These are phyloP conservation scores for Cryptococcus maquisensis DNA, from an alignment of 1,284 basidiomycete species.

Conservation along the genomic window DNA sequence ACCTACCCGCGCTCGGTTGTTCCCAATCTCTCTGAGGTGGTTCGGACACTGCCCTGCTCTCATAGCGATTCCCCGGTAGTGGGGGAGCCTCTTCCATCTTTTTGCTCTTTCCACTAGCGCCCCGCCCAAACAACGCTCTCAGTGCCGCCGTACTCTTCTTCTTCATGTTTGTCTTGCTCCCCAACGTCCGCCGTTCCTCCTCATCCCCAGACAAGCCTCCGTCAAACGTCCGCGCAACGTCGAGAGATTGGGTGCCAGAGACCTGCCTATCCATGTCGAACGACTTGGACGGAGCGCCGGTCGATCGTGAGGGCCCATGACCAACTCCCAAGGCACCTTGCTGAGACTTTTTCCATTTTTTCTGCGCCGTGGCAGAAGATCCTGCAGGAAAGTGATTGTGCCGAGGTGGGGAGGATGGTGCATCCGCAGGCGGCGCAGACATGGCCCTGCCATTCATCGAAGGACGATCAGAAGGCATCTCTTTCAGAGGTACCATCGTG, in stretches of 20 bases:
- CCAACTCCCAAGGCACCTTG: slow-evolving; percentile 25
- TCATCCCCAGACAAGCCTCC: slow-evolving; percentile 1
- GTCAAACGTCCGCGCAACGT: neutral
- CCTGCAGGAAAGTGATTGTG: neutral
- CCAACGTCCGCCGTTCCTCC: slow-evolving; percentile 25
- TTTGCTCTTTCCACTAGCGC: slow-evolving; percentile 48
- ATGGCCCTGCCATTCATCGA: neutral
- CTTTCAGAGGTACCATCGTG: slow-evolving; percentile 1
- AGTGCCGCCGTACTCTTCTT: slow-evolving; percentile 47
- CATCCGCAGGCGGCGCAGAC: neutral
- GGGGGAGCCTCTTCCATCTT: slow-evolving; percentile 43
- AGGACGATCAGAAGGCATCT: neutral
- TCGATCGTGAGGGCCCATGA: slow-evolving; percentile 2
- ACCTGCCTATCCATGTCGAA: neutral
- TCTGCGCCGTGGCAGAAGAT: slow-evolving; percentile 15
- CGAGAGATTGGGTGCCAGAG: neutral
- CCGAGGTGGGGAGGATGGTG: neutral
- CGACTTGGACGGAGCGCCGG: neutral
- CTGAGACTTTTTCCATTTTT: slow-evolving; percentile 27
- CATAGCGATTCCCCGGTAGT: slow-evolving; percentile 6
- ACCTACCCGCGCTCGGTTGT: too few relatives aligned
- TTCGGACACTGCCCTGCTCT: too few relatives aligned
- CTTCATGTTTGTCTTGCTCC: slow-evolving; percentile 15
- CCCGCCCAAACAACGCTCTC: slow-evolving; percentile 45
- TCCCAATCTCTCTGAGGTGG: too few relatives aligned